Base-by-base conservation (phyloP, 108 stramenopile species). In the Fistulifera pelliculosa region DNA sequence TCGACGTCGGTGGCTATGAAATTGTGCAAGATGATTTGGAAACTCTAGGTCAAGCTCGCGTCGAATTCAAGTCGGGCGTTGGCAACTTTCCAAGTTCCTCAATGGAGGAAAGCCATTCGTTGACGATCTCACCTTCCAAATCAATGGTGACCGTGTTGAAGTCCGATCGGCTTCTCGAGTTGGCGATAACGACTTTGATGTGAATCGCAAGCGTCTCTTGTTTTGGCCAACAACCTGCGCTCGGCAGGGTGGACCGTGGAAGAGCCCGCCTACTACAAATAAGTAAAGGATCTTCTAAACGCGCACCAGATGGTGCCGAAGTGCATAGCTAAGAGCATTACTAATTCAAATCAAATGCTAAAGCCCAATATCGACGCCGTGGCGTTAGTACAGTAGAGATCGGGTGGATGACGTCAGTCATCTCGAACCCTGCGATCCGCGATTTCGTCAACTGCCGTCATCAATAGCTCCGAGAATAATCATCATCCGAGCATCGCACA, bases 51-150 rank as follows among this genome's bases (percentile, higher is more conserved):
- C 54, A 44, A 1, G 76, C 77, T 15, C 40, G 60, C 21, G 50
- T 87, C 48, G 90, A 91, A 53, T 91, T 73, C 62, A 77, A 74
- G 26, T 75, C 73, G 26, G 85, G 85, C 0, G 79, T 80, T 53
- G 85, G 83, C 1, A 72, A 71, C 59, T 87, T 85, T 86, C 90
- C 21, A 93, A 82, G 62, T 68, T 74, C 21, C 79, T 93, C 64
- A 93, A 93, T 52, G 86, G 75, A 2, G 87, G 87, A n/a, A 86
- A 80, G 44, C 86, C 90, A 12, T 93, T 93, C 53, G 65, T 84
- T 0, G 90, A 93, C 61, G 90, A 93, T 68, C 61, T 93, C 48
- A 65, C 70, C 16, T 52, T 93, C 35, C 73, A 77, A 41, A 63
- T 84, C 39, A 71, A 60, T 28, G 80, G 74, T 15, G 55, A 51